Evolutionary conservation across 2,329 filamentous ascomycete genomes (phyloP), one percentile per base, ranked within the genome.

Genomic region (Colletotrichum truncatum): DNA sequence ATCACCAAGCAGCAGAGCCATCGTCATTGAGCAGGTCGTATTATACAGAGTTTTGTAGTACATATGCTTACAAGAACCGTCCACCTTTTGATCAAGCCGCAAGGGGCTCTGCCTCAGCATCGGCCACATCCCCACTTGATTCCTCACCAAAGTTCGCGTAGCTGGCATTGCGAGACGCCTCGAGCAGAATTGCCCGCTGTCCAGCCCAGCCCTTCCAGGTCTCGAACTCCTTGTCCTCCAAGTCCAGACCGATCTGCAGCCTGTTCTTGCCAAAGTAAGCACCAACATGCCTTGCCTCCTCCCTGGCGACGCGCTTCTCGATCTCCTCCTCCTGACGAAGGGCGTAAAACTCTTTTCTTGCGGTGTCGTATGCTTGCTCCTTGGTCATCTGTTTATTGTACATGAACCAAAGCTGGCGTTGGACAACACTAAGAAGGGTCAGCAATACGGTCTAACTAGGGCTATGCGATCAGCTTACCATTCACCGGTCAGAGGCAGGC

Each of bases 401-500:
- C 82, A 97, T 92, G 66, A 98, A 85, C 87, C 90, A 97, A 64
- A 96, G 76, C 76, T 98, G 95, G 68, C 95, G 90, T 80, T 98
- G 95, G 8, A 98, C 89, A 65, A 98, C 96, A 77, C 95, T 98
- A 73, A 16, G 26, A 10, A 2, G 30, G 6, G 67, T 74, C 70
- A 73, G 72, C 25, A n/a, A n/a, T 43, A 49, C 3, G 21, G 14
- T 2, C 8, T 10, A n/a, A 38, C 4, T n/a, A 41, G 21, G 32
- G 67, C 74, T 10, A 6, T 10, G 9, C 11, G n/a, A 25, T 46
- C 14, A 26, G 34, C 82, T 72, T 79, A 96, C 93, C 91, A 91
- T 82, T 97, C 94, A 69, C 96, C 96, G 72, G 92, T 91, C 71
- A 98, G 76, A 38, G 87, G 87, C 76, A 93, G 89, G 34, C 90